Evolutionary conservation across 768 basidiomycete species (phyloP).

Genomic region (Mycena epipterygia): DNA sequence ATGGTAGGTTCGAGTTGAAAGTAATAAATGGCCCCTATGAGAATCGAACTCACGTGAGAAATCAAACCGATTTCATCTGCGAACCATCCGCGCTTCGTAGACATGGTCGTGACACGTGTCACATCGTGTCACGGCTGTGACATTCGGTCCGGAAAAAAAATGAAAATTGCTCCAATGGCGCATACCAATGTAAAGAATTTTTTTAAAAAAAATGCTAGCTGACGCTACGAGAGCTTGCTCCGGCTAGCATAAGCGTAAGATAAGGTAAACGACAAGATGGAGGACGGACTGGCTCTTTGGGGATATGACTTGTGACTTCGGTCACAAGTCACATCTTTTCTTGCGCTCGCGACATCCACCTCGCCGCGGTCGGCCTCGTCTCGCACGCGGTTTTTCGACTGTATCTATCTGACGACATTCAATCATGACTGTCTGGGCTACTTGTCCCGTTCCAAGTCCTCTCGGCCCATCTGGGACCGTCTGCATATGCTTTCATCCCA

Average conservation of each 20-base stretch:
- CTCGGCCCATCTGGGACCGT: background rate
- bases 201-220: background rate
- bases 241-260: conserved; percentile 15
- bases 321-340: conserved; percentile 17
- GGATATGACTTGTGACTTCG: conserved; percentile 12
- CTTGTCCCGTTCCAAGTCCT: background rate
- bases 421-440: background rate
- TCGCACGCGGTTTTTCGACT: conserved; percentile 5
- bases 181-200: too few relatives aligned
- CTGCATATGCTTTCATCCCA: background rate
- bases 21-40: too few relatives aligned
- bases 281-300: background rate
- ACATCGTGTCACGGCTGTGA: too few relatives aligned
- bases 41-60: too few relatives aligned
- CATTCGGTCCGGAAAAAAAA: too few relatives aligned
- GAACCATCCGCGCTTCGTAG: too few relatives aligned
- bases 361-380: background rate
- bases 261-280: conserved; percentile 12
- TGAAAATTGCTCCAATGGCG: too few relatives aligned
- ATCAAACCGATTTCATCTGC: too few relatives aligned
- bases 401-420: background rate
- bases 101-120: too few relatives aligned
- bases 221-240: background rate
- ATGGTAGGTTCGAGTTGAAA: too few relatives aligned
- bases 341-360: conserved; percentile 10